Conservation (phyloP, 169 alveolate genomes). For the Besnoitia besnoiti region DNA sequence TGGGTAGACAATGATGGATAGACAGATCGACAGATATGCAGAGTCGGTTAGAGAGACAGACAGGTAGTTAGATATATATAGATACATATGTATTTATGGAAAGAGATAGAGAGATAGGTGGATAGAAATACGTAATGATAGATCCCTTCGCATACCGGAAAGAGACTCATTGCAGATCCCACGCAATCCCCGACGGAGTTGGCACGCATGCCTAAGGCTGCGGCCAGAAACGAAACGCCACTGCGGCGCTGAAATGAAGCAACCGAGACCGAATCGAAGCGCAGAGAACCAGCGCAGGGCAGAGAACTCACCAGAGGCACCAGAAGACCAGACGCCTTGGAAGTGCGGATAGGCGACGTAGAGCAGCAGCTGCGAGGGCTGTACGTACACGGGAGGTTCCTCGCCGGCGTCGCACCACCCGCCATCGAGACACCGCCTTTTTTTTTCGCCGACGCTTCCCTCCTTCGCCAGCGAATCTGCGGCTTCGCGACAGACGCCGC, state of each 20-base stretch:
- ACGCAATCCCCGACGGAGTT: too few species aligned
- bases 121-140: too few species aligned
- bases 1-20: not conserved
- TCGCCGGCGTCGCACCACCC: not conserved
- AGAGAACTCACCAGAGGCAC: constrained; percentile 47
- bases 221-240: not conserved
- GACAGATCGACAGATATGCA: not conserved
- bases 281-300: not conserved
- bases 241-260: not conserved
- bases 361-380: constrained; percentile 37
- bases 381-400: not conserved
- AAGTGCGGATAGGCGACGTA: constrained; percentile 16
- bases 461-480: too few species aligned
- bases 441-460: not conserved
- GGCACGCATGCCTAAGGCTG: not conserved
- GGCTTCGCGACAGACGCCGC: not conserved
- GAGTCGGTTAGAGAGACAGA: not conserved
- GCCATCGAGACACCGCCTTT: not conserved
- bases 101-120: not conserved
- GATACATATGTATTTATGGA: not conserved
- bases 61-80: not conserved
- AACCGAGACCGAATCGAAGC: not conserved
- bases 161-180: too few species aligned
- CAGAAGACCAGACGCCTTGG: constrained; percentile 21
- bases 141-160: too few species aligned